phyloP scores from a whole-genome alignment of 2,329 filamentous ascomycete genomes.

The Tolypocladium tundrense region DNA sequence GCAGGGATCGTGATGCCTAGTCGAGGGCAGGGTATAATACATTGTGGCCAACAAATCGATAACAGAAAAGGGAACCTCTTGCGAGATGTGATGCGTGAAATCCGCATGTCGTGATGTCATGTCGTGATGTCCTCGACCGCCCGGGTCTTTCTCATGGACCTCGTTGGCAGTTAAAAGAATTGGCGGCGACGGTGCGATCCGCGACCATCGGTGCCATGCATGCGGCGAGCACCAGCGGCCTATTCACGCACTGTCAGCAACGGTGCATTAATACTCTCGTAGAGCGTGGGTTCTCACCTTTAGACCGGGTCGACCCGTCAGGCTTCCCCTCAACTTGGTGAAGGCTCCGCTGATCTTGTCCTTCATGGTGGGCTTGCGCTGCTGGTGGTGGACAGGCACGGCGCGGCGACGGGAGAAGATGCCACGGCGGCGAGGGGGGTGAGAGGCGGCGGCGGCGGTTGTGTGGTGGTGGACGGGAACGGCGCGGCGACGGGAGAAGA shows the following conservation, averaged over 20 bases:
- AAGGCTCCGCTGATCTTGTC: slow-evolving; percentile 73
- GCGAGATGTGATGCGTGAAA: not conserved
- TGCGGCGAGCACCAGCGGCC: slow-evolving; percentile 64
- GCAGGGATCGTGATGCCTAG: not conserved
- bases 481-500: slow-evolving; percentile 28
- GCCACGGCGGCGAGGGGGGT: slow-evolving; percentile 24
- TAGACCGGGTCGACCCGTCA: slow-evolving; percentile 58
- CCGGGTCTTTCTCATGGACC: not conserved
- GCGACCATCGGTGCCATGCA: slow-evolving; percentile 65
- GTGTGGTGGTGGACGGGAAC: slow-evolving; percentile 22
- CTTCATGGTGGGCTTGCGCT: slow-evolving; percentile 56
- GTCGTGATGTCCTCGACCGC: not conserved
- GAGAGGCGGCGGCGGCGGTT: slow-evolving; percentile 29
- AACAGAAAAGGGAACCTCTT: not conserved
- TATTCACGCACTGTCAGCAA: slow-evolving; percentile 15
- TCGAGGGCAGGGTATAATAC: slow-evolving; percentile 1
- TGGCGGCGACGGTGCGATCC: slow-evolving; percentile 30
- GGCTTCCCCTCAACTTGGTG: slow-evolving; percentile 59
- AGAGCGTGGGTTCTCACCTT: slow-evolving; percentile 40
- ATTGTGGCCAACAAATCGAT: not conserved
- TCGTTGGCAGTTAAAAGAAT: not conserved
- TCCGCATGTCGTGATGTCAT: not conserved
- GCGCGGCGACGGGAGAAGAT: slow-evolving; percentile 28
- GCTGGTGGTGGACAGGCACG: slow-evolving; percentile 47
- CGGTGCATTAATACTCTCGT: not conserved